Percentiles rank a stretch among this genome's conserved stretches.
Conservation (phyloP, 2,329 filamentous ascomycete genomes). For the Eurotiales sp. region DNA sequence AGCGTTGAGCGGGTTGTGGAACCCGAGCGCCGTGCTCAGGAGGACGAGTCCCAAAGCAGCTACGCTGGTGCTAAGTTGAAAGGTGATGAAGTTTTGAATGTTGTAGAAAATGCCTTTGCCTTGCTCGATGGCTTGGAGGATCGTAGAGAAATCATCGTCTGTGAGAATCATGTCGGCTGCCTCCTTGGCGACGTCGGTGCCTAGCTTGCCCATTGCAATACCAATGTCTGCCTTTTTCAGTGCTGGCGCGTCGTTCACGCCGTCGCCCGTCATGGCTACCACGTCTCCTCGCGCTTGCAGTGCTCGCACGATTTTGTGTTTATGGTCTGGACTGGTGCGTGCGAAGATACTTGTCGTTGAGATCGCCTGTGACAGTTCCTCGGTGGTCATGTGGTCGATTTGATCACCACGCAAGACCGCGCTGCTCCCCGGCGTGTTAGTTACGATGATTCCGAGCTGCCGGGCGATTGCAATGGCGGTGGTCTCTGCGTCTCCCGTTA, state of each 20-base stretch:
- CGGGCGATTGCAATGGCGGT: constrained; percentile 91
- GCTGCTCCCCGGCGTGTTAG: constrained; percentile 51
- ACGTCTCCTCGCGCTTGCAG: constrained; percentile 91
- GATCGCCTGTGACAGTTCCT: constrained; percentile 79
- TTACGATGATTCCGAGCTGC: constrained; percentile 89
- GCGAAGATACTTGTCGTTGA: constrained; percentile 91
- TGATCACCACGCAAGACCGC: constrained; percentile 83
- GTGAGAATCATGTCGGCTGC: constrained; percentile 85
- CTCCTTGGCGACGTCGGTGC: constrained; percentile 96
- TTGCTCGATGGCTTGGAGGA: constrained; percentile 92
- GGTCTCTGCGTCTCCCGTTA: constrained; percentile 92
- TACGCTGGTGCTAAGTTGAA: constrained; percentile 95
- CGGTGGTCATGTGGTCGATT: constrained; percentile 85
- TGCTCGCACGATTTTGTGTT: constrained; percentile 91
- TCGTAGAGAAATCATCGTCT: constrained; percentile 86
- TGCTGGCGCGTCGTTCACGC: constrained; percentile 95
- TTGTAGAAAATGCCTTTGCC: constrained; percentile 99
- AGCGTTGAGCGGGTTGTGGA: constrained; percentile 92
- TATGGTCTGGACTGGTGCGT: constrained; percentile 93
- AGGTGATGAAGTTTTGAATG: constrained; percentile 98
- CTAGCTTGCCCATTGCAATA: constrained; percentile 91
- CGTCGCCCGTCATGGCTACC: constrained; percentile 97
- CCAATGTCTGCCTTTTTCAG: constrained; percentile 97
- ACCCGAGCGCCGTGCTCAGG: constrained; percentile 85
- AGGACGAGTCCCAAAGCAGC: constrained; percentile 88